Base-by-base conservation (phyloP, 2,329 filamentous ascomycete species). In the Sporothrix pseudoabietina region DNA sequence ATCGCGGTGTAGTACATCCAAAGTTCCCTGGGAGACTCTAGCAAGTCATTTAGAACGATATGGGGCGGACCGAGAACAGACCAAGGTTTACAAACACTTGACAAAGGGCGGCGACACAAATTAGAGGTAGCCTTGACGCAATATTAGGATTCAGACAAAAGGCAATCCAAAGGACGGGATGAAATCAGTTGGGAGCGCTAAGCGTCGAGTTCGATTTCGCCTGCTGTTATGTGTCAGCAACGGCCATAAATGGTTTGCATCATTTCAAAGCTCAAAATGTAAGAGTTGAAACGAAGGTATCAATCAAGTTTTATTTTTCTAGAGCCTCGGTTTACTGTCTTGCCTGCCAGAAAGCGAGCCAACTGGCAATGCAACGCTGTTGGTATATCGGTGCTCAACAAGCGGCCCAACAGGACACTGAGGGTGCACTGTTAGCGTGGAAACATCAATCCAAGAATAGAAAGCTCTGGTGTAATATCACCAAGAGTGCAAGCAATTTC, bases 1-100 rank as follows among this genome's bases (percentile, higher is more conserved):
- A 35, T 16, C 19, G 14, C 35, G n/a, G 59, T 41, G 7, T 55
- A 26, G 7, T 22, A 55, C 26, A 26, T 22, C 4, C 4, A 30
- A 16, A 4, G 2, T 12, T 7, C 7, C 1, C 12, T 55, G 1
- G 14, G 5, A 12, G 35, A 26, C 30, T 57, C 10, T 32, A 57
- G 8, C 22, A 32, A 57, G 3, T 22, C 57, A 39, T 63, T 39
- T 12, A 19, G 4, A 41, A 22, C 9, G 10, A 9, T 12, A 26
- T 39, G 61, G 61, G 22, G 61, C 59, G 61, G 44, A 19, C 61
- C 61, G 61, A 66, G 61, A n/a, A 14, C 32, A 63, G n/a, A 26
- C 59, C 35, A 65, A 7, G 39, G 35, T 65, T 44, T 44, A 35
- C 30, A 26, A 30, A 19, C 35, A 30, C n/a, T 35, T 12, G 61